Conservation (phyloP, 345 rosid species). For the Eucalyptus cloeziana region DNA sequence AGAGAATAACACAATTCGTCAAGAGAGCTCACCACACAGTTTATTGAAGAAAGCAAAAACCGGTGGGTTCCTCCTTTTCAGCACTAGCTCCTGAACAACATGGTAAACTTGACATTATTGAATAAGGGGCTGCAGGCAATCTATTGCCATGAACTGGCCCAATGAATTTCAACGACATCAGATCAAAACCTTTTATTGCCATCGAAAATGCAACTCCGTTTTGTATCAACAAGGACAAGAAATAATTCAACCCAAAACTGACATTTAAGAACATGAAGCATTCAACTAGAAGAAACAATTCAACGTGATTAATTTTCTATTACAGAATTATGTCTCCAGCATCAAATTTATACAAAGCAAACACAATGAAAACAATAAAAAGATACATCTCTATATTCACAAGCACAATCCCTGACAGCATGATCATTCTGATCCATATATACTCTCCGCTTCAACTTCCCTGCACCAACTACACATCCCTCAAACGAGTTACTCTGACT, state of each 20-base stretch:
- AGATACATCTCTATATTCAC: too few relatives aligned
- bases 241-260: neutral
- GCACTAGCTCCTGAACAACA: slow-evolving; percentile 17
- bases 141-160: too few relatives aligned
- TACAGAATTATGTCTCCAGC: neutral
- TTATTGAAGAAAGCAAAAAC: slow-evolving; percentile 3
- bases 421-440: too few relatives aligned
- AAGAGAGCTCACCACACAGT: neutral
- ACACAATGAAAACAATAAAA: too few relatives aligned
- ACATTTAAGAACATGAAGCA: neutral
- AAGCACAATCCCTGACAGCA: too few relatives aligned
- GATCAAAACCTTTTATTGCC: neutral
- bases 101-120: slow-evolving; percentile 3
- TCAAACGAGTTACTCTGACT: too few relatives aligned
- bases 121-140: neutral
- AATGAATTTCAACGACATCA: too few relatives aligned
- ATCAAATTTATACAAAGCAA: too few relatives aligned
- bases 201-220: neutral
- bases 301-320: too few relatives aligned
- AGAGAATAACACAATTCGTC: neutral
- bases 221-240: neutral
- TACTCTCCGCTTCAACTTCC: too few relatives aligned
- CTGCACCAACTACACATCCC: too few relatives aligned
- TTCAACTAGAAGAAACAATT: neutral
- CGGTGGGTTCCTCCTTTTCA: slow-evolving; percentile 13